Conservation (phyloP, 176 grass and related monocot species). For the Carex kokanica region DNA sequence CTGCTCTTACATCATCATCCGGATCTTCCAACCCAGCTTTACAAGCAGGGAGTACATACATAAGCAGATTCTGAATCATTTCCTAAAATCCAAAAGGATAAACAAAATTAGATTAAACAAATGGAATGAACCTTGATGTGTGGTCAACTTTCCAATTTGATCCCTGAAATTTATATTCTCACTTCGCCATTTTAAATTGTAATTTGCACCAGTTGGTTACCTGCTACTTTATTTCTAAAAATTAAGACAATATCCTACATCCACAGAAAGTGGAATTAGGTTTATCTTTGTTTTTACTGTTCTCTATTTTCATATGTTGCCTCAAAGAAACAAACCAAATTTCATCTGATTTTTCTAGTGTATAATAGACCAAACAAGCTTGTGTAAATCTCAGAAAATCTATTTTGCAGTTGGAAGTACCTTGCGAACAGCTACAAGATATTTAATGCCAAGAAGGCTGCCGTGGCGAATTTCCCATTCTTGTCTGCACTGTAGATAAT, state of each 20-base stretch:
- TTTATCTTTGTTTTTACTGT: constrained; percentile 3
- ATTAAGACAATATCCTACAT: not conserved
- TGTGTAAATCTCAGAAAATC: constrained; percentile 17
- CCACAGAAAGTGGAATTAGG: not conserved
- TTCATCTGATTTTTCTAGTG: constrained; percentile 9
- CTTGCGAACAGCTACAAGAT: constrained; percentile 88
- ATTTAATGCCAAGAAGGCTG: constrained; percentile 96
- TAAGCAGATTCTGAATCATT: constrained; percentile 75
- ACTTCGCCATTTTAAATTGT: not conserved
- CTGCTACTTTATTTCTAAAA: not conserved
- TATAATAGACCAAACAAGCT: not conserved
- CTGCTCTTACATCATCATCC: constrained; percentile 96
- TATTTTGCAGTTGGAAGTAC: constrained; percentile 41
- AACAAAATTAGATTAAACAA: not conserved
- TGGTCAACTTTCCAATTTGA: not conserved
- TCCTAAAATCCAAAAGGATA: constrained; percentile 52
- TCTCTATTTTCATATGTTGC: constrained; percentile 11
- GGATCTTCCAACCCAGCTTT: constrained; percentile 95
- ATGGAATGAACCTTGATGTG: not conserved
- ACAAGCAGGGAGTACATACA: constrained; percentile 83
- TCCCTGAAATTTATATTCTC: not conserved
- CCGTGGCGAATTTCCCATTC: constrained; percentile 99
- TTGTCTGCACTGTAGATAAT: constrained; percentile 72
- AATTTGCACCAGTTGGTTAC: not conserved
- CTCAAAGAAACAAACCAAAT: not conserved